Percentiles rank a stretch among this genome's conserved stretches.
Conservation (phyloP, 331 rosid genomes). For the Arachis monticola region DNA sequence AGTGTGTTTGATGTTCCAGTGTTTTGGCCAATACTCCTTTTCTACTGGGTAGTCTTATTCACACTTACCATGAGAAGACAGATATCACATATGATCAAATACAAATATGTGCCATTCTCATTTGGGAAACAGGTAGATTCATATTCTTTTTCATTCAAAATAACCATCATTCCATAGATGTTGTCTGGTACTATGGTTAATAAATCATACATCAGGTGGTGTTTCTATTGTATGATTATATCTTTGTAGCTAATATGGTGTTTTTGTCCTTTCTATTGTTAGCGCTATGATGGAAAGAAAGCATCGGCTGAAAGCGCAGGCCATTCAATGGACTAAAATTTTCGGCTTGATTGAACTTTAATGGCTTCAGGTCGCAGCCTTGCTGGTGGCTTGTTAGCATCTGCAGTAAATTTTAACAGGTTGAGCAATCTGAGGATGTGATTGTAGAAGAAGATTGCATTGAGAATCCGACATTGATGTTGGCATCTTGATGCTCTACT, state of each 20-base stretch:
- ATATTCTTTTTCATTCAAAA: constrained; percentile 43
- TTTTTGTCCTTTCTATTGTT: constrained; percentile 36
- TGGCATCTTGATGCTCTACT: constrained; percentile 43
- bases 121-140: constrained; percentile 85
- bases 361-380: constrained; percentile 41
- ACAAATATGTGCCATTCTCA: constrained; percentile 90
- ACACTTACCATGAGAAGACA: constrained; percentile 93
- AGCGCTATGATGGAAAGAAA: constrained; percentile 84
- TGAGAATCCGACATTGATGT: constrained; percentile 41
- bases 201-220: constrained; percentile 11
- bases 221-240: constrained; percentile 21
- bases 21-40: constrained; percentile 96
- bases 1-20: constrained; percentile 94
- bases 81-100: constrained; percentile 91
- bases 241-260: constrained; percentile 31
- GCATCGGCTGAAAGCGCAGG: constrained; percentile 52
- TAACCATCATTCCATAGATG: constrained; percentile 86
- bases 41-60: constrained; percentile 89
- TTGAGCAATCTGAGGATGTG: constrained; percentile 44
- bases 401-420: constrained; percentile 49
- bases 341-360: constrained; percentile 47
- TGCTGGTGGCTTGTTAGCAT: constrained; percentile 44
- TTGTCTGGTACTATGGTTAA: neutral
- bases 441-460: constrained; percentile 45
- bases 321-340: constrained; percentile 54